Percentiles rank a stretch among this genome's conserved stretches.
Evolutionary conservation across 306 rosid species (phyloP).

Genomic region (Purshia tridentata): DNA sequence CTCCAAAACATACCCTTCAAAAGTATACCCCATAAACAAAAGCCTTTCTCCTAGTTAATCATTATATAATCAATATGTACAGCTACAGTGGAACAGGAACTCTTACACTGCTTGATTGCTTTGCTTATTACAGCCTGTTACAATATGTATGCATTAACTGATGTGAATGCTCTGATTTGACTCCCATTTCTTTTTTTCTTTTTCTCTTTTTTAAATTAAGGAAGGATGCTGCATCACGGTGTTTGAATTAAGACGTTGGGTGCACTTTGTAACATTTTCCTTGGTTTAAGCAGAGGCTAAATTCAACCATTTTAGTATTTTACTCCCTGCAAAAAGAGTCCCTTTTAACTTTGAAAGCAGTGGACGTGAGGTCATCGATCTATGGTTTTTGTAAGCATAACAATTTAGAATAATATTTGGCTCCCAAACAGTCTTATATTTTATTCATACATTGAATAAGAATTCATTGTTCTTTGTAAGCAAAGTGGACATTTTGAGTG

Average conservation of each 20-base stretch:
- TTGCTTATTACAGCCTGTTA: not conserved
- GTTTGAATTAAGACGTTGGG: not conserved
- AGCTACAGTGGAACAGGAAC: not conserved
- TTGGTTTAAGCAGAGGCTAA: not conserved
- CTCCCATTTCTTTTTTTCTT: not conserved
- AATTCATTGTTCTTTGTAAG: not conserved
- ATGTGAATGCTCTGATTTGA: slow-evolving; percentile 4
- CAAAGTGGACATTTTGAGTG: no score
- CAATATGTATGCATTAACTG: not conserved
- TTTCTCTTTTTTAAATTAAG: not conserved
- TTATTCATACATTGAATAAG: not conserved
- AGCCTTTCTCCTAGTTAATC: not conserved
- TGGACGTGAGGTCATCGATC: not conserved
- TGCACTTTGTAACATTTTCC: not conserved
- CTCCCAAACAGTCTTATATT: not conserved
- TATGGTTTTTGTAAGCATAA: not conserved
- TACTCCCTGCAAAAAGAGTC: not conserved
- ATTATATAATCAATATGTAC: slow-evolving; percentile 1
- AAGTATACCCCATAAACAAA: slow-evolving; percentile 7
- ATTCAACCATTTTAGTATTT: not conserved
- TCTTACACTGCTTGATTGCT: slow-evolving; percentile 1
- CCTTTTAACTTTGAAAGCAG: not conserved
- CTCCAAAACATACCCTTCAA: slow-evolving; percentile 1
- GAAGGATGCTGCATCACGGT: not conserved
- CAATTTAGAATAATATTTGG: not conserved